phyloP scores from a whole-genome alignment of 352 stramenopile genomes.

The Phytophthora pinifolia region DNA sequence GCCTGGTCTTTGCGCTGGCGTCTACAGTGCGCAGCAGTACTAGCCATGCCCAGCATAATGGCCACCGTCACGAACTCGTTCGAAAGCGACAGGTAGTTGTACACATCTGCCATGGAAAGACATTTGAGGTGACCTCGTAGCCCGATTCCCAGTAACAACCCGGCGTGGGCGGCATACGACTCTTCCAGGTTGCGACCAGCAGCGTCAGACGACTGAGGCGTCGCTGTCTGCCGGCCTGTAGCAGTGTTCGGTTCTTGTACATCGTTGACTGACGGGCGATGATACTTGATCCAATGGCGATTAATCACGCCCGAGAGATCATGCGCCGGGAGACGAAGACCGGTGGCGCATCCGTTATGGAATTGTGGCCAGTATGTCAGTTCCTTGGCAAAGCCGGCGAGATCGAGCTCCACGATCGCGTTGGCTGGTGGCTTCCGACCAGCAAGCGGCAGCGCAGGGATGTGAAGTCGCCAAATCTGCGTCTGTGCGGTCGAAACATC shows the following conservation, averaged over 20 bases:
- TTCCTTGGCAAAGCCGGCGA: conserved; percentile 87
- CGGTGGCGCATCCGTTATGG: conserved; percentile 98
- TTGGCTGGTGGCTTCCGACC: conserved; percentile 94
- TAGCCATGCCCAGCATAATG: conserved; percentile 96
- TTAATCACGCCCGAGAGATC: conserved; percentile 89
- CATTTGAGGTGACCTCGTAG: conserved; percentile 93
- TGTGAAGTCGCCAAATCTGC: conserved; percentile 84
- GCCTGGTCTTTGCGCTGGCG: conserved; percentile 36
- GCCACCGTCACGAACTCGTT: conserved; percentile 96
- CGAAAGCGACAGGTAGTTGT: conserved; percentile 97
- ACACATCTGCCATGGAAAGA: conserved; percentile 97
- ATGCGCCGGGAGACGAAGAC: conserved; percentile 80
- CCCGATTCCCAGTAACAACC: conserved; percentile 95
- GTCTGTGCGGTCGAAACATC: conserved; percentile 59
- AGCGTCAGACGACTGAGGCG: conserved; percentile 19
- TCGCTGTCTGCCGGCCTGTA: conserved; percentile 14
- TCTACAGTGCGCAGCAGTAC: conserved; percentile 90
- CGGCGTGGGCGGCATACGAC: conserved; percentile 90
- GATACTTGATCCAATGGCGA: conserved; percentile 98
- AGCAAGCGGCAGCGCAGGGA: conserved; percentile 93
- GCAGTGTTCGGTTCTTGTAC: conserved; percentile 14
- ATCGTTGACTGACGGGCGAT: conserved; percentile 77
- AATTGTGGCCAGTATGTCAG: conserved; percentile 97
- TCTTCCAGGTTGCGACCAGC: conserved; percentile 65
- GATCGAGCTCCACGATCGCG: conserved; percentile 91